Conservation (phyloP, 768 basidiomycete genomes). For the Mycena amicta region DNA sequence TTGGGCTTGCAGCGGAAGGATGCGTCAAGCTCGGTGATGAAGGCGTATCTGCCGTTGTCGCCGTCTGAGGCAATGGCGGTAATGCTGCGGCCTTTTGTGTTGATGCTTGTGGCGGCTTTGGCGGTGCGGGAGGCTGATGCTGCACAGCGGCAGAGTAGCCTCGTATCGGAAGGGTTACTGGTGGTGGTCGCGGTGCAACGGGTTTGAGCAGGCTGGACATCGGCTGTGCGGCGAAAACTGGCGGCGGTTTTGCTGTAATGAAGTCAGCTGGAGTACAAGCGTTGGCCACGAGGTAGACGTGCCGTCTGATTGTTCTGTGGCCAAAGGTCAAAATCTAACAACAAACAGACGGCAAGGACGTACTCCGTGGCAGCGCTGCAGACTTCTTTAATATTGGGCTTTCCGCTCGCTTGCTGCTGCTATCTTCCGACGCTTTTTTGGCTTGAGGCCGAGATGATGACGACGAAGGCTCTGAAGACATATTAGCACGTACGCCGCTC, state of each 20-base stretch:
- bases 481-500: neutral
- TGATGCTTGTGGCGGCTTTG: conserved; percentile 34
- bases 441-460: conserved; percentile 52
- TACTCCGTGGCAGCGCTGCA: conserved; percentile 66
- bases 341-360: conserved; percentile 32
- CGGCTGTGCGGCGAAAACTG: conserved; percentile 82
- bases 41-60: conserved; percentile 43
- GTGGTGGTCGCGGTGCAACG: conserved; percentile 33
- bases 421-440: conserved; percentile 85
- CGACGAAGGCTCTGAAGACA: conserved; percentile 52
- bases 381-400: conserved; percentile 84
- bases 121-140: conserved; percentile 13
- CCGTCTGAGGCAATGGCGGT: conserved; percentile 33
- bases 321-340: conserved; percentile 14
- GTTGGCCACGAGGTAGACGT: conserved; percentile 24
- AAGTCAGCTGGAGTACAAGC: conserved; percentile 5
- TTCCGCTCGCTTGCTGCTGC: conserved; percentile 72
- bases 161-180: conserved; percentile 9
- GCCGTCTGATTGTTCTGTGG: conserved; percentile 74
- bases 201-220: conserved; percentile 74
- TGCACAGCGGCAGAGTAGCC: conserved; percentile 21
- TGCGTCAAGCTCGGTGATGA: conserved; percentile 85
- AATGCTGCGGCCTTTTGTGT: conserved; percentile 37
- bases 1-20: conserved; percentile 78
- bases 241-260: conserved; percentile 65